Percentiles rank a stretch among this genome's conserved stretches.
These are phyloP conservation scores for Pythium guiyangense DNA, from an alignment of 352 stramenopile species.

Conservation along the genomic window DNA sequence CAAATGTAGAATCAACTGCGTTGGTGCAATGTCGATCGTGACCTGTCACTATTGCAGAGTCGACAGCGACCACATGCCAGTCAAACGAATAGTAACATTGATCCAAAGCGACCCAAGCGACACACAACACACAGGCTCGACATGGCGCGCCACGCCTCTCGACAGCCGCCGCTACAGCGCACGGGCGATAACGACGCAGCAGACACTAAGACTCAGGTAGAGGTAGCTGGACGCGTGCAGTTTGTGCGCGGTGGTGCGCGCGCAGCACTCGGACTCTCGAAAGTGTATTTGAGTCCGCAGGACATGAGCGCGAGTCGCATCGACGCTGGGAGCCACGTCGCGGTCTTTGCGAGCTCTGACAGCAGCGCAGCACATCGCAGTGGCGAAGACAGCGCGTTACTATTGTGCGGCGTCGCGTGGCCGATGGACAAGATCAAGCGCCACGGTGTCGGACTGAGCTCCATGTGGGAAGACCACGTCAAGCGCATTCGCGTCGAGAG, in stretches of 20 bases:
- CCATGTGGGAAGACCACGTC: constrained; percentile 63
- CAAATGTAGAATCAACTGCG: no score
- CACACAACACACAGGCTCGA: no score
- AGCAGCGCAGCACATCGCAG: neutral
- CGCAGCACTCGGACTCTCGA: constrained; percentile 50
- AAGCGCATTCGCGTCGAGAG: constrained; percentile 14
- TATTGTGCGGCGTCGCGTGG: constrained; percentile 65
- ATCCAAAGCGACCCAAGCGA: no score
- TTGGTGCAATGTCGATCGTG: no score
- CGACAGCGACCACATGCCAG: no score
- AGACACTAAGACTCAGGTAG: no score
- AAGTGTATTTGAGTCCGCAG: constrained; percentile 59
- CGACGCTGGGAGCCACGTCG: constrained; percentile 34
- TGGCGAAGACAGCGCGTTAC: constrained; percentile 5
- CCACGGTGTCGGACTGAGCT: constrained; percentile 52
- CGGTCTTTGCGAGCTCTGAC: constrained; percentile 13
- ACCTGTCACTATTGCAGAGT: no score
- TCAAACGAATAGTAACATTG: no score
- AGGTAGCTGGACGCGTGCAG: constrained; percentile 28
- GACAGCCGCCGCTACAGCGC: no score
- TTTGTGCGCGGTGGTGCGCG: constrained; percentile 55
- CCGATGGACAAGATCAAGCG: constrained; percentile 73
- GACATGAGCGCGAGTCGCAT: constrained; percentile 42
- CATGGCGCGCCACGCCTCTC: no score
- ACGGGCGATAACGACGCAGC: no score